Evolutionary conservation across 345 rosid species (phyloP), one percentile per base, ranked within the genome.

Genomic region (Cardamine chenopodiifolia): DNA sequence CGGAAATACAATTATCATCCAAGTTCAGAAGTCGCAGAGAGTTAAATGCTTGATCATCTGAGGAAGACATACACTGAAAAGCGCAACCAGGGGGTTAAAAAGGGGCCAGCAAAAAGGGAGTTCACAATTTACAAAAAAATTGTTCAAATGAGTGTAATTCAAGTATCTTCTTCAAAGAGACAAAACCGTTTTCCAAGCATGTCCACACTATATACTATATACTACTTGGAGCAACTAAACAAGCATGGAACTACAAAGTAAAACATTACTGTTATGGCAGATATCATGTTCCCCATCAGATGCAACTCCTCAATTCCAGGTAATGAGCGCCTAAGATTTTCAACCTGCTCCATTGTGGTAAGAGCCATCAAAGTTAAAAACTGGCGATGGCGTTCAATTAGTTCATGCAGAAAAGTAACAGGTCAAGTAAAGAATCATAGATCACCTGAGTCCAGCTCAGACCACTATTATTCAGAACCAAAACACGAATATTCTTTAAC

Each of bases 301-400:
- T 94, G 97, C 74, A 94, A 82, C 86, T 91, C 97, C 81, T 92
- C 96, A 68, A 92, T 69, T 57, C 64, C 82, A 79, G 93, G 97
- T 61, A 94, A 85, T 6, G 86, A 89, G 32, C 42, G 85, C 76
- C 85, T 80, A 55, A 94, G 87, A 34, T 68, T 70, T 77, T 90
- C 93, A 85, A 92, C 87, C 97, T 91, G 85, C 69, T 73, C 78
- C 32, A 62, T 49, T 5, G 62, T 23, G 47, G 4, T 9, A 28
- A 29, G 64, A 62, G 40, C 39, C 48, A 66, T 54, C 17, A 40
- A 68, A 65, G 57, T 61, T 7, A 29, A 62, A 57, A 55, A 72
- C 34, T 2, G 8, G 11, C 8, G 45, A 53, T 44, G 15, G 31
- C 2, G 20, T 23, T 45, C 52, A 54, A 28, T 8, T 28, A 15